Conservation (phyloP, 2,329 filamentous ascomycete species). For the Penicillium sp. region DNA sequence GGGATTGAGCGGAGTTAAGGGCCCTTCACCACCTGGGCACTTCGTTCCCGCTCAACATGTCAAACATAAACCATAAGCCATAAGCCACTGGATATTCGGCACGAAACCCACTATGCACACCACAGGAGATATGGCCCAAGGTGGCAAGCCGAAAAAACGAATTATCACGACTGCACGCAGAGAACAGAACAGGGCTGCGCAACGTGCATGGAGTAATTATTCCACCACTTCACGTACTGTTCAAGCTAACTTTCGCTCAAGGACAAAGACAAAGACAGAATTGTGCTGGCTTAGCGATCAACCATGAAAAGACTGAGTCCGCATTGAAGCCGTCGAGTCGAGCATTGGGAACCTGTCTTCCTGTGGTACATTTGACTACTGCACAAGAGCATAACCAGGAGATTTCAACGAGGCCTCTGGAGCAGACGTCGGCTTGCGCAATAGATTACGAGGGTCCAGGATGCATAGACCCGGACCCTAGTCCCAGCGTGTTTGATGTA, state of each 20-base stretch:
- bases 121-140: background rate
- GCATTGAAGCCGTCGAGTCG: background rate
- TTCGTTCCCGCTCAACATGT: background rate
- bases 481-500: background rate
- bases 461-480: background rate
- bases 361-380: background rate
- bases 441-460: background rate
- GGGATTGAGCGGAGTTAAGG: background rate
- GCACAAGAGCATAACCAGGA: background rate
- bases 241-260: constrained; percentile 4
- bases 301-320: background rate
- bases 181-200: constrained; percentile 40
- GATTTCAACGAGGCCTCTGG: background rate
- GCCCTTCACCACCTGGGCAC: background rate
- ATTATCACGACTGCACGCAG: constrained; percentile 39
- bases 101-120: background rate
- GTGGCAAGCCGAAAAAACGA: constrained; percentile 24
- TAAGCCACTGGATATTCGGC: background rate
- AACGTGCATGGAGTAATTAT: constrained; percentile 37
- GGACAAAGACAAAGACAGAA: background rate
- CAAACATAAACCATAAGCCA: background rate
- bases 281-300: background rate
- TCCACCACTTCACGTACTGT: no score
- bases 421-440: background rate
- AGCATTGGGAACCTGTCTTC: background rate